Base-by-base conservation (phyloP, 495 filamentous ascomycete species). In the Amphirosellinia nigrospora region DNA sequence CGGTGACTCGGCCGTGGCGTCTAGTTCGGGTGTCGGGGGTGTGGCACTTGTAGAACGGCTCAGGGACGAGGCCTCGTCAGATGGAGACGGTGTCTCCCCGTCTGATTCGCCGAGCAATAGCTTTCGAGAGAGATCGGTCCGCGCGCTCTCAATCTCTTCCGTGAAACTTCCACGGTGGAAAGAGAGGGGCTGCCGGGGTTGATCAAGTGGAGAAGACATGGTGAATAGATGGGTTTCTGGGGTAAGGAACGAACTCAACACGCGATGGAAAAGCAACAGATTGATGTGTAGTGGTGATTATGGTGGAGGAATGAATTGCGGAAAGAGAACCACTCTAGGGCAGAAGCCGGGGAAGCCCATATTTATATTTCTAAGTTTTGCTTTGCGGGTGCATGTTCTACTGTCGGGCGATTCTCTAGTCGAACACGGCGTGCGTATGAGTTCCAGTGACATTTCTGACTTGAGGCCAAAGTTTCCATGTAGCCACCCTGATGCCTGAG, bases 181-280 rank as follows among this genome's bases (percentile, higher is more conserved):
- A 56, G 74, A 74, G 23, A 74, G 68, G 48, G 32, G 45, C 50
- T 76, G 69, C 50, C 72, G 72, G 34, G 74, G 69, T 64, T 70
- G 67, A 36, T 64, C 46, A n/a, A 43, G 60, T 50, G 73, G 68
- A 65, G 73, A 71, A 73, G 76, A 76, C 76, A 78, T 78, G 65
- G 38, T 74, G 66, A 58, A 16, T 28, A 58, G 19, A 53, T 61
- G 39, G 52, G 43, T 71, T 64, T 45, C 67, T 70, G 50, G 68
- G 52, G 72, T 78, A 78, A 78, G 39, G 76, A 76, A 65, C 74
- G 76, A 78, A 78, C 76, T 78, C 76, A 34, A 76, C 76, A 76
- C 76, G 76, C 76, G 69, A 73, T 68, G 61, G 64, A 73, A 74
- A 75, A 69, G 55, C 66, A 73, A 30, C 70, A 75, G 26, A 70